Conservation (phyloP, 805 yeast species). For the Pichia kluyveri region DNA sequence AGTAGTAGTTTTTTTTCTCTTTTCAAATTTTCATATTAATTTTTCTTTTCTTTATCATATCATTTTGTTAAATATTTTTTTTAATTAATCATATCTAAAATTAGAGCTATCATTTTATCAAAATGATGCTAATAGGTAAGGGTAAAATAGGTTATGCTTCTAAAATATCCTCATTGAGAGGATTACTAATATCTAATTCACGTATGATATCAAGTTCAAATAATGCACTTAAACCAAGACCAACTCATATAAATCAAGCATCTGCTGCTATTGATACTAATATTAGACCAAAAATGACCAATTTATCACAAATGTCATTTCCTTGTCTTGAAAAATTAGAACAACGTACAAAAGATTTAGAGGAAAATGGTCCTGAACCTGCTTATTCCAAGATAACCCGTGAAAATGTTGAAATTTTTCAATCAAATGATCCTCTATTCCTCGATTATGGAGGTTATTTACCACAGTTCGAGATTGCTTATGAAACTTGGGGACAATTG, state of each 20-base stretch:
- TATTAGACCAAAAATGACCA: neutral
- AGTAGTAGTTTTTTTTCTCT: too few species aligned
- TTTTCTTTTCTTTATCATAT: too few species aligned
- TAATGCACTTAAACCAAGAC: slow-evolving; percentile 7
- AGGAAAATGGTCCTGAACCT: slow-evolving; percentile 69
- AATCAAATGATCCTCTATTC: slow-evolving; percentile 48
- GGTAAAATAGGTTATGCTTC: neutral
- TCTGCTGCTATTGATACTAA: neutral
- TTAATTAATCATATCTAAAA: too few species aligned
- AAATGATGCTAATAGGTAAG: too few species aligned
- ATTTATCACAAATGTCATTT: slow-evolving; percentile 49
- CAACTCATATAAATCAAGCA: slow-evolving; percentile 3
- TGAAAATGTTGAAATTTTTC: slow-evolving; percentile 56
- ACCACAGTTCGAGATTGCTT: slow-evolving; percentile 74
- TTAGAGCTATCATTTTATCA: too few species aligned
- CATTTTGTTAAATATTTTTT: too few species aligned
- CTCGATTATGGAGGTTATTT: slow-evolving; percentile 77
- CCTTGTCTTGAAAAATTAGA: slow-evolving; percentile 83
- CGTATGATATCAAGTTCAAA: slow-evolving; percentile 1
- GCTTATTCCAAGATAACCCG: slow-evolving; percentile 58
- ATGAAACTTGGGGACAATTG: slow-evolving; percentile 84
- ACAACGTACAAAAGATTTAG: slow-evolving; percentile 32
- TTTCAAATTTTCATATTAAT: too few species aligned
- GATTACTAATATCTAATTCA: neutral
- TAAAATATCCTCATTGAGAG: neutral